Conservation (phyloP, 352 stramenopile species). For the Thalassiosira delicatula region DNA sequence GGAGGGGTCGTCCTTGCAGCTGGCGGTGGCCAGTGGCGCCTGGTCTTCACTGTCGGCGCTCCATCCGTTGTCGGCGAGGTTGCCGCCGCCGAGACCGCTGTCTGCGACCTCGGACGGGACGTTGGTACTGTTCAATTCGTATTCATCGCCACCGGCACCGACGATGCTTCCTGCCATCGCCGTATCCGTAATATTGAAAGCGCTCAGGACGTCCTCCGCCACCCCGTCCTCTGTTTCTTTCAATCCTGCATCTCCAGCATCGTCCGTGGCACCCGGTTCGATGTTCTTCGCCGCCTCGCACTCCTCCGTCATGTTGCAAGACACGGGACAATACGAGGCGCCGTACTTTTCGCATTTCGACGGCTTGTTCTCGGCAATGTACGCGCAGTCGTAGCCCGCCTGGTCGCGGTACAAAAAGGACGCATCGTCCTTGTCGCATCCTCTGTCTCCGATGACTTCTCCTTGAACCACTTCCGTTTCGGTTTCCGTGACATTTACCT, state of each 20-base stretch:
- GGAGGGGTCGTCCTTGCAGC: conserved; percentile 37
- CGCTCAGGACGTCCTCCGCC: too few relatives aligned
- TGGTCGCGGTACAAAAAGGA: conserved; percentile 33
- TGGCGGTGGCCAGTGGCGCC: not conserved
- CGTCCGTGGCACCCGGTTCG: too few relatives aligned
- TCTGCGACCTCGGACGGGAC: too few relatives aligned
- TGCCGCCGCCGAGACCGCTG: too few relatives aligned
- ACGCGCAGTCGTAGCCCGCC: conserved; percentile 18
- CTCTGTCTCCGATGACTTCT: too few relatives aligned
- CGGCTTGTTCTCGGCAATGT: conserved; percentile 19
- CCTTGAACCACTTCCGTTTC: too few relatives aligned
- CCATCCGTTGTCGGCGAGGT: not conserved
- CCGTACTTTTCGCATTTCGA: too few relatives aligned
- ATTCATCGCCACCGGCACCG: too few relatives aligned
- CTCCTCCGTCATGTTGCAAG: conserved; percentile 26
- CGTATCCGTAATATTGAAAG: too few relatives aligned
- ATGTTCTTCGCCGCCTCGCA: conserved; percentile 7
- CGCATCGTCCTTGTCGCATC: conserved; percentile 35
- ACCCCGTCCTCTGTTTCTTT: not conserved
- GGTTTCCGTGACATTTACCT: too few relatives aligned
- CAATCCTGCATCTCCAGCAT: not conserved
- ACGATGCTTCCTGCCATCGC: too few relatives aligned
- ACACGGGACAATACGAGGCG: conserved; percentile 34
- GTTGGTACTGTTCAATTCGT: too few relatives aligned
- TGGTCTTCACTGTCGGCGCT: not conserved